Conservation (phyloP, 2,329 filamentous ascomycete species). For the Colletotrichum agaves region DNA sequence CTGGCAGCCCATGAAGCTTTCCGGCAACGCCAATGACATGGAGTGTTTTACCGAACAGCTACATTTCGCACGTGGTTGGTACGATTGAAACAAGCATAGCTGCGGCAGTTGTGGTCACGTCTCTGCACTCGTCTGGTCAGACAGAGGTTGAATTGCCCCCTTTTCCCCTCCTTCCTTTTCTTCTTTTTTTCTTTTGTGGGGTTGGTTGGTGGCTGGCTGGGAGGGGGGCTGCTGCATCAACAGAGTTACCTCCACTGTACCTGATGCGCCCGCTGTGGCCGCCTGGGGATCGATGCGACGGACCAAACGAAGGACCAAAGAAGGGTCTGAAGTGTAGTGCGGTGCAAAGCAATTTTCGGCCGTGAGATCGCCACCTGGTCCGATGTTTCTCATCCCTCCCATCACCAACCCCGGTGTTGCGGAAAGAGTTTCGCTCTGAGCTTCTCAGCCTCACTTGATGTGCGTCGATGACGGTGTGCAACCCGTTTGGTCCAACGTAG, state of each 20-base stretch:
- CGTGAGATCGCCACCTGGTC: slow-evolving; percentile 23
- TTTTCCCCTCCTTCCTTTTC: too few species aligned
- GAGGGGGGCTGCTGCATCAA: too few species aligned
- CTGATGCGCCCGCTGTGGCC: neutral
- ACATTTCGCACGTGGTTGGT: slow-evolving; percentile 21
- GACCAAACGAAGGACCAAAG: neutral
- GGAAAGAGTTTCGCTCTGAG: slow-evolving; percentile 30
- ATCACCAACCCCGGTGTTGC: neutral
- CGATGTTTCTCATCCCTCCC: slow-evolving; percentile 7
- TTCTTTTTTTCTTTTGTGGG: too few species aligned
- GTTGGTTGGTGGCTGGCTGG: too few species aligned
- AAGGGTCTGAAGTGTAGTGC: neutral
- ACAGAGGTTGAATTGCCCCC: too few species aligned
- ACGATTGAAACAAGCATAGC: neutral
- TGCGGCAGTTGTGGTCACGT: neutral
- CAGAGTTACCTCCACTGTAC: neutral
- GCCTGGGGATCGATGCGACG: neutral
- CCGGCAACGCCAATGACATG: neutral
- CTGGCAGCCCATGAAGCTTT: neutral
- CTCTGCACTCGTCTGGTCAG: neutral
- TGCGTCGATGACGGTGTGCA: slow-evolving; percentile 5
- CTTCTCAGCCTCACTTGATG: slow-evolving; percentile 33
- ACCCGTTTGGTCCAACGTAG: neutral
- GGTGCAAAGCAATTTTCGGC: neutral
- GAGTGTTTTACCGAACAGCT: neutral